Evolutionary conservation across 306 rosid species (phyloP).

Genomic region (Vachellia collinsii): DNA sequence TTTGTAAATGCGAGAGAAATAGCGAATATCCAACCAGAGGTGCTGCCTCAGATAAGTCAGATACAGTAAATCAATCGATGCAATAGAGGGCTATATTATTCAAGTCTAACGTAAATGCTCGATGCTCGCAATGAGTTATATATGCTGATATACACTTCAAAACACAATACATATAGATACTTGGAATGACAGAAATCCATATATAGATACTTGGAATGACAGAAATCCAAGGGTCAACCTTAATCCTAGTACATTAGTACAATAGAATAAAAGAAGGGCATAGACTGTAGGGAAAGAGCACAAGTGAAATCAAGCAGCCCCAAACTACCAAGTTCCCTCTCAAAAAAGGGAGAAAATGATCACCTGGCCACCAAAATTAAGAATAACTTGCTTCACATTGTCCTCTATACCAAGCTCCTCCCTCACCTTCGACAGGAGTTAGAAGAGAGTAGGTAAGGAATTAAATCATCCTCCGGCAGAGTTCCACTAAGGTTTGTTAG

Average conservation of each 20-base stretch:
- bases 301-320: conserved; percentile 7
- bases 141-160: conserved; percentile 3
- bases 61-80: too few species aligned
- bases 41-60: too few species aligned
- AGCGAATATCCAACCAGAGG: too few species aligned
- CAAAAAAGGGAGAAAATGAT: conserved; percentile 21
- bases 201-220: conserved; percentile 9
- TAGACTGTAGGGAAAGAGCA: background rate
- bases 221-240: background rate
- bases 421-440: conserved; percentile 67
- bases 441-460: conserved; percentile 6
- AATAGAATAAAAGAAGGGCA: background rate
- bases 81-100: too few species aligned
- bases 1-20: too few species aligned
- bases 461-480: conserved; percentile 29
- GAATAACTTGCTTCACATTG: conserved; percentile 76
- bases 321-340: background rate
- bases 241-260: conserved; percentile 12
- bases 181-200: conserved; percentile 11
- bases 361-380: conserved; percentile 99
- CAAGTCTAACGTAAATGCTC: background rate
- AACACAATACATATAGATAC: background rate
- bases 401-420: conserved; percentile 73
- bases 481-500: conserved; percentile 23
- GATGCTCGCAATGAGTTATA: background rate